Conservation (phyloP, 2,329 filamentous ascomycete genomes). For the Scopulariopsis brevicaulis region DNA sequence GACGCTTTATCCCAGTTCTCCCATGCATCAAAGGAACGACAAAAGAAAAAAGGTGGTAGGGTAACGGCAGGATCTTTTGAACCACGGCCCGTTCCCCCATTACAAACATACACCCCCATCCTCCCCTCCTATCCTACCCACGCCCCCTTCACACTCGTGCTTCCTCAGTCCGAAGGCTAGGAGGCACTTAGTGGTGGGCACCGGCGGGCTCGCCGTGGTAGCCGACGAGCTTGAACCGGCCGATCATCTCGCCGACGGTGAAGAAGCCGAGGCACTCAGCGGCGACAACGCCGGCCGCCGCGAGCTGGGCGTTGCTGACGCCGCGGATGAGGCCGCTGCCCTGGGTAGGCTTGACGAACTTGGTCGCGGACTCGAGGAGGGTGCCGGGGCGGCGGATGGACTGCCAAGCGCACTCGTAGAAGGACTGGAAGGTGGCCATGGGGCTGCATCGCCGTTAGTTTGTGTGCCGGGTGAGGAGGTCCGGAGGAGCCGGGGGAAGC, state of each 20-base stretch:
- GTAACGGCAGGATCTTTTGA: neutral
- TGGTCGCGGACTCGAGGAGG: conserved; percentile 42
- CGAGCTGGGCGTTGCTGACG: conserved; percentile 59
- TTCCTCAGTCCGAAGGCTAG: neutral
- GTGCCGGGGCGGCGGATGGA: conserved; percentile 56
- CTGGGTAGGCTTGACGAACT: conserved; percentile 44
- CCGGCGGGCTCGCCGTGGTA: conserved; percentile 63
- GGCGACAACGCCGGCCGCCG: conserved; percentile 61
- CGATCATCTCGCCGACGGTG: conserved; percentile 94
- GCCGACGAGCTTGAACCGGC: conserved; percentile 87
- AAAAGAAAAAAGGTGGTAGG: neutral
- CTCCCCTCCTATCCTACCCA: neutral
- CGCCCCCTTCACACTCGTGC: neutral
- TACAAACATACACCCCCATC: neutral
- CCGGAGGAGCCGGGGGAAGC: neutral
- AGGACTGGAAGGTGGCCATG: conserved; percentile 71
- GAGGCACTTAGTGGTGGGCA: conserved; percentile 42
- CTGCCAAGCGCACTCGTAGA: conserved; percentile 67
- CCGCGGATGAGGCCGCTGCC: conserved; percentile 51
- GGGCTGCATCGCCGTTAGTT: conserved; percentile 39
- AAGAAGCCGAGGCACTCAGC: conserved; percentile 95
- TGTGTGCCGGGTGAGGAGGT: neutral
- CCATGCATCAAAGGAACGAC: neutral
- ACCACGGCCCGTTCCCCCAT: neutral
- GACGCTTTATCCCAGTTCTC: neutral